Evolutionary conservation across 2,329 filamentous ascomycete species (phyloP).

Genomic region (Exserohilum rostratum): DNA sequence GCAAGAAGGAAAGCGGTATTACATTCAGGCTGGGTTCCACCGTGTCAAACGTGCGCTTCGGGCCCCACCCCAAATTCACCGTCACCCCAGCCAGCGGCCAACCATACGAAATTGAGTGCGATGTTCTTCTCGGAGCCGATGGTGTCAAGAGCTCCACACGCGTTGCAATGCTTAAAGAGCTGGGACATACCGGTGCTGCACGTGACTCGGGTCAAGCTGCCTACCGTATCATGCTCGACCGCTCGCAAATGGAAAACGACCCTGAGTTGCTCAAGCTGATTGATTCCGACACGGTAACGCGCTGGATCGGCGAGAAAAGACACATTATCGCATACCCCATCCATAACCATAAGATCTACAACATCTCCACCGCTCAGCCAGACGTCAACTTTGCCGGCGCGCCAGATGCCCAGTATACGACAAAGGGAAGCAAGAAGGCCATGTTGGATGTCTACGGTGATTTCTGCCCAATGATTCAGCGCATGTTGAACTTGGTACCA

Average conservation of each 20-base stretch:
- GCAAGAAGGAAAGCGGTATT: constrained; percentile 65
- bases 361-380: constrained; percentile 67
- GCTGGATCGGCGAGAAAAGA: constrained; percentile 76
- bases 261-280: constrained; percentile 71
- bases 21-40: constrained; percentile 70
- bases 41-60: constrained; percentile 62
- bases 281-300: constrained; percentile 69
- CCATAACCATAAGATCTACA: constrained; percentile 69
- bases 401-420: constrained; percentile 66
- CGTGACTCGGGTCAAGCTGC: constrained; percentile 76
- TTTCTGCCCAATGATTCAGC: constrained; percentile 66
- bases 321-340: constrained; percentile 83
- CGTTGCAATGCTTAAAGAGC: constrained; percentile 60
- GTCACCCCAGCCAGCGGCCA: constrained; percentile 59
- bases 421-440: constrained; percentile 63
- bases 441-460: constrained; percentile 66
- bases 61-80: constrained; percentile 65
- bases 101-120: constrained; percentile 59
- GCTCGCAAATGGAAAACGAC: constrained; percentile 69
- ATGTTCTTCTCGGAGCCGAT: constrained; percentile 55
- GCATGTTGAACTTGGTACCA: constrained; percentile 66
- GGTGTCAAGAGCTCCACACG: constrained; percentile 57
- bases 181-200: constrained; percentile 61
- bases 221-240: constrained; percentile 77
- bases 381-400: constrained; percentile 65